Evolutionary conservation across 2,329 filamentous ascomycete genomes (phyloP).

Genomic region (Fusarium continuum): DNA sequence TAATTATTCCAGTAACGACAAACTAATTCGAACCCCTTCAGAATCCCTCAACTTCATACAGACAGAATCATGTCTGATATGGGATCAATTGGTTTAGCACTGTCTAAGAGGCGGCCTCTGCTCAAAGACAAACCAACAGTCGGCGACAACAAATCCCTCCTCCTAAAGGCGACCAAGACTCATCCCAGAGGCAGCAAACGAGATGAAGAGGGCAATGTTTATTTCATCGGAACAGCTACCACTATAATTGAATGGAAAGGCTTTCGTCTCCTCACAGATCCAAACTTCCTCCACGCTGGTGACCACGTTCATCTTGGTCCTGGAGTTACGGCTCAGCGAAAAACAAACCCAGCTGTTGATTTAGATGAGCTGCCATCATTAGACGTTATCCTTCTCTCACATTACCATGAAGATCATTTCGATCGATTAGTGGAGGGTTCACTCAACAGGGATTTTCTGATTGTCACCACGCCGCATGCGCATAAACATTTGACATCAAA

Average conservation of each 20-base stretch:
- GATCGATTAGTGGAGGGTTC: constrained; percentile 52
- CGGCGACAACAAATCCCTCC: constrained; percentile 12
- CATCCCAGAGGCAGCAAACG: constrained; percentile 21
- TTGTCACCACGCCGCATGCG: constrained; percentile 71
- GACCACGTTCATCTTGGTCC: constrained; percentile 74
- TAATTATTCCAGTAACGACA: background rate
- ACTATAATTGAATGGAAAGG: constrained; percentile 64
- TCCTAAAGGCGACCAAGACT: constrained; percentile 20
- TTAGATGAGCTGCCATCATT: constrained; percentile 67
- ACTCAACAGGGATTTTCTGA: constrained; percentile 61
- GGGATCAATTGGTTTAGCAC: constrained; percentile 8
- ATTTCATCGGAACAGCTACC: constrained; percentile 66
- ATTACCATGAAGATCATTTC: constrained; percentile 68
- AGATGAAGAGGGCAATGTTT: constrained; percentile 50
- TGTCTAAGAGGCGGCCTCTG: constrained; percentile 20
- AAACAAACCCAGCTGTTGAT: constrained; percentile 68
- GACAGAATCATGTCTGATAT: constrained; percentile 19
- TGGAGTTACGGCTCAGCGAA: constrained; percentile 63
- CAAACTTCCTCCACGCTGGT: constrained; percentile 72
- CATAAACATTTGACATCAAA: constrained; percentile 58
- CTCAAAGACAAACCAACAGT: constrained; percentile 11
- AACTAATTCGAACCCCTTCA: background rate
- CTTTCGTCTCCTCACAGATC: constrained; percentile 64
- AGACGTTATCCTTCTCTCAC: constrained; percentile 68
- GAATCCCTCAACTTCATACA: background rate